Evolutionary conservation across 2,329 filamentous ascomycete species (phyloP).

Genomic region (Aspergillus sojae): DNA sequence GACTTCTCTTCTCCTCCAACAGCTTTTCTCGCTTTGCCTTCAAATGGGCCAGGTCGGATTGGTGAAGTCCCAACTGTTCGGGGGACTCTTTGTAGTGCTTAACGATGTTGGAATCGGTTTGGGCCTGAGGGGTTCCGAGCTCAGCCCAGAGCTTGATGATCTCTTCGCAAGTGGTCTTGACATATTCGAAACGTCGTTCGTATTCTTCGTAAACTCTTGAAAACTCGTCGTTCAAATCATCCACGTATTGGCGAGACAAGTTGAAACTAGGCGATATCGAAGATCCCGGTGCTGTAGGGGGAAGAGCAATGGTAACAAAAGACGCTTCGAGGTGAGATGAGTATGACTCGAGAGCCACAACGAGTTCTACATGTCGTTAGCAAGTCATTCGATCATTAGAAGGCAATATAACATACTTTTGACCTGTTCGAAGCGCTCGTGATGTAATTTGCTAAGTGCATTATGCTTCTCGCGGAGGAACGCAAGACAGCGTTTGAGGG

Average conservation of each 20-base stretch:
- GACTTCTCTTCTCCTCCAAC: conserved; percentile 81
- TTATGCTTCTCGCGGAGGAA: conserved; percentile 82
- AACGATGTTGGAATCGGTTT: conserved; percentile 85
- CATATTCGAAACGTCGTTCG: conserved; percentile 74
- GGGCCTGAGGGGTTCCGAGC: conserved; percentile 88
- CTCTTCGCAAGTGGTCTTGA: conserved; percentile 75
- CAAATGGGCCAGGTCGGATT: conserved; percentile 77
- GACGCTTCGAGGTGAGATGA: conserved; percentile 90
- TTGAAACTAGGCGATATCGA: conserved; percentile 83
- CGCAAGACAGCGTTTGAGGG: conserved; percentile 77
- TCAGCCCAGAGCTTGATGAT: conserved; percentile 96
- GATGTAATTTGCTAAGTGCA: conserved; percentile 78
- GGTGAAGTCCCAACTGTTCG: conserved; percentile 89
- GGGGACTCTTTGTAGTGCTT: conserved; percentile 87
- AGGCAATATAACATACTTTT: conserved; percentile 66
- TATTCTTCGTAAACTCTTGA: conserved; percentile 97
- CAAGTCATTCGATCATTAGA: not conserved
- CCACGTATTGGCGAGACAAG: conserved; percentile 86
- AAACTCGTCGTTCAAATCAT: conserved; percentile 86
- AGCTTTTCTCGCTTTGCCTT: conserved; percentile 78
- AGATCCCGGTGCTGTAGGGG: conserved; percentile 76
- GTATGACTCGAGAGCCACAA: conserved; percentile 91
- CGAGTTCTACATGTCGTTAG: conserved; percentile 69
- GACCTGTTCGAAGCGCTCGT: conserved; percentile 91
- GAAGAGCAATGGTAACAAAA: conserved; percentile 83